Conservation (phyloP, 2,329 filamentous ascomycete species). For the Teratosphaeria zuluensis region DNA sequence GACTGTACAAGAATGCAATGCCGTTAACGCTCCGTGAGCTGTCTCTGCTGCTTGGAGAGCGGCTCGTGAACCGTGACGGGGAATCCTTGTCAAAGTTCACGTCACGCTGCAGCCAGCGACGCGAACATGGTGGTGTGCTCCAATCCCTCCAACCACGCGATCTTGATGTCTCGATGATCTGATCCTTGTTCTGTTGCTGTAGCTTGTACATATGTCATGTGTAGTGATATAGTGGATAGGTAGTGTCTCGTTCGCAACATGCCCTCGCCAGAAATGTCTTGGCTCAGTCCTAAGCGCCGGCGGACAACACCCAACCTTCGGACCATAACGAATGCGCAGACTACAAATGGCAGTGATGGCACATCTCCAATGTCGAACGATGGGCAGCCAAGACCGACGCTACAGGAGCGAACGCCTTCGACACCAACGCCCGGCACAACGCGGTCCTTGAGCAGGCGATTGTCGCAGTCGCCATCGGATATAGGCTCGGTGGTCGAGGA, state of each 20-base stretch:
- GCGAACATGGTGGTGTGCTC: background rate
- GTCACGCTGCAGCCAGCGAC: background rate
- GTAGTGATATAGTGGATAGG: background rate
- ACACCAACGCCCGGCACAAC: background rate
- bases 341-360: background rate
- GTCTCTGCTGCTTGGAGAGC: background rate
- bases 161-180: background rate
- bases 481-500: slow-evolving; percentile 3
- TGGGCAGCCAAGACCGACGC: background rate
- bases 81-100: background rate
- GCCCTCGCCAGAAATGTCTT: slow-evolving; percentile 8
- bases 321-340: slow-evolving; percentile 7
- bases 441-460: background rate
- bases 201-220: background rate
- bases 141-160: background rate
- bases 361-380: background rate
- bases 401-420: slow-evolving; percentile 1
- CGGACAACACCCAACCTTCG: slow-evolving; percentile 17
- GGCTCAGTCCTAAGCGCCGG: slow-evolving; percentile 18
- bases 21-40: no score
- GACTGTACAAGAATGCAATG: no score
- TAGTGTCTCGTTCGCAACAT: background rate
- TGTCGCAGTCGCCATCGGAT: background rate
- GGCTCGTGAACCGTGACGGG: background rate
- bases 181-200: background rate